Evolutionary conservation across 768 basidiomycete genomes (phyloP).

Genomic region (Trametes punicea): DNA sequence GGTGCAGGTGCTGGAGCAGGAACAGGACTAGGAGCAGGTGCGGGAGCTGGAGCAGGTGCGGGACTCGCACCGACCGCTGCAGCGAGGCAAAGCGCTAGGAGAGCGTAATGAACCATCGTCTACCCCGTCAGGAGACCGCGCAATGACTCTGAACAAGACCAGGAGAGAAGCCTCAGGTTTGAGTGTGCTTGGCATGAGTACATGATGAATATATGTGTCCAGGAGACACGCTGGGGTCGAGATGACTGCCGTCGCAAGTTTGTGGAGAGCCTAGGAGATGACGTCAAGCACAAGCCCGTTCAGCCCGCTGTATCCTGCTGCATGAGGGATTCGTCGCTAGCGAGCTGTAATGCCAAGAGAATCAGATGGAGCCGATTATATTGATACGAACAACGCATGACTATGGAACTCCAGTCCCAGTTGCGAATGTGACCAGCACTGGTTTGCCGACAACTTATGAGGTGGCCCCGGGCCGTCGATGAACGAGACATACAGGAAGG

Average conservation of each 20-base stretch:
- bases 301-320: too few relatives aligned
- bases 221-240: too few relatives aligned
- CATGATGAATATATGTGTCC: neutral
- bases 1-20: slow-evolving; percentile 8
- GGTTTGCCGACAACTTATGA: too few relatives aligned
- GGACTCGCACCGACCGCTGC: neutral
- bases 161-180: neutral
- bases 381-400: too few relatives aligned
- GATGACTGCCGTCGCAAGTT: neutral
- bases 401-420: too few relatives aligned
- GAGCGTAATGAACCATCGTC: neutral
- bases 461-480: too few relatives aligned
- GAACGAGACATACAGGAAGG: too few relatives aligned
- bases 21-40: neutral
- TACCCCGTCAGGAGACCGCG: neutral
- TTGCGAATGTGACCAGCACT: too few relatives aligned
- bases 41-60: slow-evolving; percentile 1
- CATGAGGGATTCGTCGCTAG: too few relatives aligned
- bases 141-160: neutral
- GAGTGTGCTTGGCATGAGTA: neutral
- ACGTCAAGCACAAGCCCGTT: neutral
- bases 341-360: too few relatives aligned
- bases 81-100: slow-evolving; percentile 2
- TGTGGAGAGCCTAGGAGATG: neutral
- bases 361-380: too few relatives aligned